These are phyloP conservation scores for Zygotorulaspora chibaensis DNA, from an alignment of 805 yeast species.

Conservation along the genomic window DNA sequence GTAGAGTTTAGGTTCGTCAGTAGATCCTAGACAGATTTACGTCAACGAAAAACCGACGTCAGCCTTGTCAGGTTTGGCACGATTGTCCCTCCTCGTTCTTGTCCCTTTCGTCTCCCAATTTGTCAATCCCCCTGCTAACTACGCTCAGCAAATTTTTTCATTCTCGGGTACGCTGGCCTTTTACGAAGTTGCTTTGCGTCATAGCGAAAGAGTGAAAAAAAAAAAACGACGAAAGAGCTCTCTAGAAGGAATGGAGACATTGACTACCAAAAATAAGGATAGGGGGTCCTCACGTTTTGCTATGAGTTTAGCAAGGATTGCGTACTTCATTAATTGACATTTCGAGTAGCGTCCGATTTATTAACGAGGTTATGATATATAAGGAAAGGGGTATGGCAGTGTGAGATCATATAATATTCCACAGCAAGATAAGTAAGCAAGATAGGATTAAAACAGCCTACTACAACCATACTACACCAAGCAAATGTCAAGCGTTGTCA, in stretches of 20 bases:
- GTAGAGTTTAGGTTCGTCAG: too few species aligned
- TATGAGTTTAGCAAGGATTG: neutral
- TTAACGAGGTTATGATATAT: neutral
- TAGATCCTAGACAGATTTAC: too few species aligned
- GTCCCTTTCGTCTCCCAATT: neutral
- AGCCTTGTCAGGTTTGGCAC: neutral
- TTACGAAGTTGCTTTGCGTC: slow-evolving; percentile 1
- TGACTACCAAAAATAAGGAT: neutral
- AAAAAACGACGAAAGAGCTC: neutral
- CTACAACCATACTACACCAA: neutral
- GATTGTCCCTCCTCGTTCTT: neutral
- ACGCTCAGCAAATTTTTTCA: neutral
- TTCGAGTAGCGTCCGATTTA: neutral
- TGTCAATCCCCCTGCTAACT: neutral
- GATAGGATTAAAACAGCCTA: neutral
- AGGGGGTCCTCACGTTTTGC: neutral
- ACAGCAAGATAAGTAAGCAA: neutral
- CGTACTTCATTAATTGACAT: neutral
- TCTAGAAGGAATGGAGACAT: neutral
- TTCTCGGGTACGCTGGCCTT: neutral
- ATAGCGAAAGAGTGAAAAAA: neutral
- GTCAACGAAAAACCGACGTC: too few species aligned
- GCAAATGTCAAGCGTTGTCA: slow-evolving; percentile 37
- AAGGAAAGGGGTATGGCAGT: neutral
- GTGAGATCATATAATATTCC: neutral